A percentile compares a stretch with the other conserved stretches of the same genome.
These are phyloP conservation scores for Schoenoplectus tabernaemontani DNA, from an alignment of 202 grass and related monocot genomes.

Conservation along the genomic window DNA sequence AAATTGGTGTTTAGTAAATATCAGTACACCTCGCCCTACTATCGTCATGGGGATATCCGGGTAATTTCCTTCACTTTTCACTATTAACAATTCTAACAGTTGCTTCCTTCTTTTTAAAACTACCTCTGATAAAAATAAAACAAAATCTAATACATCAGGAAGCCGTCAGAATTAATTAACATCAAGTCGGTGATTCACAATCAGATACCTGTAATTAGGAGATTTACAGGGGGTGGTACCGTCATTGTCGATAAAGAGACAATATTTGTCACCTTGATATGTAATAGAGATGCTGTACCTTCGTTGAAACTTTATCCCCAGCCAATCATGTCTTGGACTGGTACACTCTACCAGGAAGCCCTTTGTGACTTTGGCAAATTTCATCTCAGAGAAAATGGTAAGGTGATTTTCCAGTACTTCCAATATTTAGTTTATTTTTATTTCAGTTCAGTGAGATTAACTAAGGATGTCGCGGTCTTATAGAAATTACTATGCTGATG, in stretches of 20 bases:
- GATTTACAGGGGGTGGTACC: slow-evolving; percentile 74
- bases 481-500: neutral
- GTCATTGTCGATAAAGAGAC: slow-evolving; percentile 83
- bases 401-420: slow-evolving; percentile 28
- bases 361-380: slow-evolving; percentile 5
- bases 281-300: slow-evolving; percentile 50
- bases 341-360: slow-evolving; percentile 34
- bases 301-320: slow-evolving; percentile 70
- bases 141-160: slow-evolving; percentile 30
- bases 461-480: neutral
- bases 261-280: slow-evolving; percentile 75
- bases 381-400: slow-evolving; percentile 24
- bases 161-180: slow-evolving; percentile 59
- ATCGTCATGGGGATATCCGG: slow-evolving; percentile 78
- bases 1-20: slow-evolving; percentile 83
- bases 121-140: neutral
- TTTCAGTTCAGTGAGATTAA: neutral
- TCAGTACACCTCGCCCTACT: slow-evolving; percentile 41
- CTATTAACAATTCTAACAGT: neutral
- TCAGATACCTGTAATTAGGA: slow-evolving; percentile 47
- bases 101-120: neutral
- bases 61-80: slow-evolving; percentile 13
- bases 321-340: slow-evolving; percentile 83
- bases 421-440: too few relatives aligned
- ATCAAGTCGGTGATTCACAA: slow-evolving; percentile 44